Evolutionary conservation across 148 eudicot genomes (phyloP).

Genomic region (Dysphania ambrosioides): DNA sequence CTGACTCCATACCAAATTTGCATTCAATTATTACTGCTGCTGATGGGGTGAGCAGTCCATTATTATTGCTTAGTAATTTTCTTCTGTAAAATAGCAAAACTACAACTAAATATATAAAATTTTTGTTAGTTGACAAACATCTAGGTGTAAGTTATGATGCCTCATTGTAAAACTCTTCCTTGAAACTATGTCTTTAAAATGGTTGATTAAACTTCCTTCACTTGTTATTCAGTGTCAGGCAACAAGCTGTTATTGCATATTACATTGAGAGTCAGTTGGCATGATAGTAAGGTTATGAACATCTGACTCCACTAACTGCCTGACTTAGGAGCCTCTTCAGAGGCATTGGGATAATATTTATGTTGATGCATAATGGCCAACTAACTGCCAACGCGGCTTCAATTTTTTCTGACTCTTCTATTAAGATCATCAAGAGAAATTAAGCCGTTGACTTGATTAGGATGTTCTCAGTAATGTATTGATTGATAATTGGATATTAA

Average conservation of each 20-base stretch:
- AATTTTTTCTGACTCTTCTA: neutral
- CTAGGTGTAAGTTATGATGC: too few species aligned
- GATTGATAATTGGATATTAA: neutral
- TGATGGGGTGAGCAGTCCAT: constrained; percentile 59
- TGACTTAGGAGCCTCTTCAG: neutral
- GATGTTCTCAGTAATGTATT: neutral
- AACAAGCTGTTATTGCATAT: neutral
- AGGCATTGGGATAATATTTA: neutral
- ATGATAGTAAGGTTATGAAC: neutral
- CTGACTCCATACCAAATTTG: constrained; percentile 73
- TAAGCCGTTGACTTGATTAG: neutral
- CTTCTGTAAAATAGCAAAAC: neutral
- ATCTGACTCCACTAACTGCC: neutral
- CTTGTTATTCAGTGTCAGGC: neutral
- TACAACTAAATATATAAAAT: neutral
- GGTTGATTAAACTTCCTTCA: neutral
- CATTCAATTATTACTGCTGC: constrained; percentile 82
- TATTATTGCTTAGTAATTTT: constrained; percentile 3
- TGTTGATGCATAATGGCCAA: neutral
- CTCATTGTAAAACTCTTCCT: neutral
- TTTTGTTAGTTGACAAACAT: too few species aligned
- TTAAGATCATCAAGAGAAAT: neutral
- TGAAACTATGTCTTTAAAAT: neutral
- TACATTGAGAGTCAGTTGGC: neutral
- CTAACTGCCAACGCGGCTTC: neutral